Conservation (phyloP, 2,329 filamentous ascomycete species). For the Colletotrichum tropicicola region DNA sequence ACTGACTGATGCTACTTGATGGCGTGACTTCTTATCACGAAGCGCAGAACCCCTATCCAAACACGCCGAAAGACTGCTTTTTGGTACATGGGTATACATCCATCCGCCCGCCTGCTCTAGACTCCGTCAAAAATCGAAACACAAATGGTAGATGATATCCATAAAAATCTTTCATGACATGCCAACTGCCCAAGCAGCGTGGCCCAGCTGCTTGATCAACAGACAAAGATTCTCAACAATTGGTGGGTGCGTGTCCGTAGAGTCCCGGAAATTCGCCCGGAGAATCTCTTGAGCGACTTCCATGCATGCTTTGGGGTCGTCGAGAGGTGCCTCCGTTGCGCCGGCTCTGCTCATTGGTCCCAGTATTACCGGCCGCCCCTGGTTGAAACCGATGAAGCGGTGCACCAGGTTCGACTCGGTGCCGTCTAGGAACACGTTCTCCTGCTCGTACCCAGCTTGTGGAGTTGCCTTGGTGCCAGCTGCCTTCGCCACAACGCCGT, state of each 20-base stretch:
- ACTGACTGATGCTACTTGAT: neutral
- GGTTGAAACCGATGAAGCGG: slow-evolving; percentile 65
- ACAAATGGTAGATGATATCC: neutral
- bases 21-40: neutral
- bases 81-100: slow-evolving; percentile 23
- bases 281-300: slow-evolving; percentile 66
- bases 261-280: slow-evolving; percentile 57
- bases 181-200: slow-evolving; percentile 53
- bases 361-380: slow-evolving; percentile 61
- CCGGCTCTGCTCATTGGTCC: slow-evolving; percentile 40
- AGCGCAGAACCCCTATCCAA: neutral
- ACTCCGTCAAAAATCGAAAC: slow-evolving; percentile 4
- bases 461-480: slow-evolving; percentile 40
- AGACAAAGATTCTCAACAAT: slow-evolving; percentile 75
- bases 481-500: slow-evolving; percentile 65
- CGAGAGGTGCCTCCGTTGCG: slow-evolving; percentile 52
- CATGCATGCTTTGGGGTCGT: slow-evolving; percentile 68
- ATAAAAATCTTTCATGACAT: slow-evolving; percentile 31
- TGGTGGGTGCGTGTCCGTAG: slow-evolving; percentile 58
- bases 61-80: slow-evolving; percentile 14
- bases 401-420: slow-evolving; percentile 60
- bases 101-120: neutral
- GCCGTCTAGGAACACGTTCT: slow-evolving; percentile 64
- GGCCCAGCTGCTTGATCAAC: slow-evolving; percentile 68
- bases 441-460: slow-evolving; percentile 43